A percentile compares a stretch with the other conserved stretches of the same genome.
These are phyloP conservation scores for Eucalyptus decipiens DNA, from an alignment of 345 rosid species.

Conservation along the genomic window DNA sequence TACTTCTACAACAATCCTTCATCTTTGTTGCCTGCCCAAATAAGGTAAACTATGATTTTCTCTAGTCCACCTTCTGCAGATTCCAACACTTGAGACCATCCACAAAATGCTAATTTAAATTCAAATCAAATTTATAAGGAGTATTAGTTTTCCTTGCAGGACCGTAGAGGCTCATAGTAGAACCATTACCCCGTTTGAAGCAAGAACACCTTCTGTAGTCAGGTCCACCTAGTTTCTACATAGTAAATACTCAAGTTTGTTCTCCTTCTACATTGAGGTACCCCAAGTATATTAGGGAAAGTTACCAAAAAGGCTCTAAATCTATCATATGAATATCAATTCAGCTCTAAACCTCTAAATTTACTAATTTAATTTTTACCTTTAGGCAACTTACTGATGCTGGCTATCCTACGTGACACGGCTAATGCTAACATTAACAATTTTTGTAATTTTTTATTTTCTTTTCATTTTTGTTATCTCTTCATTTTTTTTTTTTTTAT, in stretches of 20 bases:
- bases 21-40: background rate
- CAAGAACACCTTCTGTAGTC: background rate
- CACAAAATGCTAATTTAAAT: background rate
- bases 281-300: background rate
- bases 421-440: background rate
- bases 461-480: background rate
- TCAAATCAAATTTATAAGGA: background rate
- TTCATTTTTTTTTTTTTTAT: background rate
- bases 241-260: background rate
- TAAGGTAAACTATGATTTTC: background rate
- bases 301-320: background rate
- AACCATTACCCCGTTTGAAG: background rate
- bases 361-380: background rate
- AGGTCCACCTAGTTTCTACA: background rate
- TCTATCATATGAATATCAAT: background rate
- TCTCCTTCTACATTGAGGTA: background rate
- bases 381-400: background rate
- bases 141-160: background rate
- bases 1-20: background rate
- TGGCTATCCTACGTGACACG: fast-evolving
- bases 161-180: background rate
- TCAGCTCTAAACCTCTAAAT: background rate
- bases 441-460: background rate
- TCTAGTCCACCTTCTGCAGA: background rate
- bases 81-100: background rate